phyloP scores from a whole-genome alignment of 2,329 filamentous ascomycete species.

The Apiospora aurea region DNA sequence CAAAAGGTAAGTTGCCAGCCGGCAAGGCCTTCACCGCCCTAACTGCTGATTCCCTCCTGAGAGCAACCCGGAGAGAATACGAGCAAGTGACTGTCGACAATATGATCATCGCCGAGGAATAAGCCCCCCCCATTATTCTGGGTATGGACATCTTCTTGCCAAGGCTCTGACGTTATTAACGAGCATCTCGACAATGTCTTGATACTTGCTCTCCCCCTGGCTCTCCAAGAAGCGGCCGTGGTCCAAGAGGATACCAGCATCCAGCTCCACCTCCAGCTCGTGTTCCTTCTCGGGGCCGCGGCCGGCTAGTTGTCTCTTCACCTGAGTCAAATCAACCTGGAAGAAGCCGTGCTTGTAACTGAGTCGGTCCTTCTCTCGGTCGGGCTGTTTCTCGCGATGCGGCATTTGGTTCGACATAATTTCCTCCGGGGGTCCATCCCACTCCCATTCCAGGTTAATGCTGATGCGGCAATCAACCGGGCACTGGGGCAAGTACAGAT shows the following conservation, averaged over 20 bases:
- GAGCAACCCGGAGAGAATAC: neutral
- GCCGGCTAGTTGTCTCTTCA: slow-evolving; percentile 56
- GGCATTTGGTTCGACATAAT: slow-evolving; percentile 51
- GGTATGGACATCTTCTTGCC: slow-evolving; percentile 42
- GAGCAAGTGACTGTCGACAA: neutral
- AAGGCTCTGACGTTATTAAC: slow-evolving; percentile 75
- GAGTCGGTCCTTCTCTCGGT: slow-evolving; percentile 87
- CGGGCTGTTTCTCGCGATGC: slow-evolving; percentile 52
- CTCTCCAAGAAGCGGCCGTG: slow-evolving; percentile 65
- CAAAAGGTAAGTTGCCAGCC: neutral
- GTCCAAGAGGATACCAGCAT: slow-evolving; percentile 67
- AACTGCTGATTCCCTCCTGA: neutral
- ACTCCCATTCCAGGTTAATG: slow-evolving; percentile 93
- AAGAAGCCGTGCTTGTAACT: slow-evolving; percentile 90
- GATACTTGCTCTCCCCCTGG: slow-evolving; percentile 61
- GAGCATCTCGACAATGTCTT: slow-evolving; percentile 74
- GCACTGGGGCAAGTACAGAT: slow-evolving; percentile 79
- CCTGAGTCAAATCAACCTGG: slow-evolving; percentile 92
- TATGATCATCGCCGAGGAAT: neutral
- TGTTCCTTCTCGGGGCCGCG: slow-evolving; percentile 68
- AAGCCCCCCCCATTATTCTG: neutral
- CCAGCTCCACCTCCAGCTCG: slow-evolving; percentile 81
- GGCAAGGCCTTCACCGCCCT: slow-evolving; percentile 3
- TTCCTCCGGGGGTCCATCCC: slow-evolving; percentile 71
- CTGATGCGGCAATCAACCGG: slow-evolving; percentile 92